Evolutionary conservation across 495 filamentous ascomycete species (phyloP).

Genomic region (Lepidopterella palustris): DNA sequence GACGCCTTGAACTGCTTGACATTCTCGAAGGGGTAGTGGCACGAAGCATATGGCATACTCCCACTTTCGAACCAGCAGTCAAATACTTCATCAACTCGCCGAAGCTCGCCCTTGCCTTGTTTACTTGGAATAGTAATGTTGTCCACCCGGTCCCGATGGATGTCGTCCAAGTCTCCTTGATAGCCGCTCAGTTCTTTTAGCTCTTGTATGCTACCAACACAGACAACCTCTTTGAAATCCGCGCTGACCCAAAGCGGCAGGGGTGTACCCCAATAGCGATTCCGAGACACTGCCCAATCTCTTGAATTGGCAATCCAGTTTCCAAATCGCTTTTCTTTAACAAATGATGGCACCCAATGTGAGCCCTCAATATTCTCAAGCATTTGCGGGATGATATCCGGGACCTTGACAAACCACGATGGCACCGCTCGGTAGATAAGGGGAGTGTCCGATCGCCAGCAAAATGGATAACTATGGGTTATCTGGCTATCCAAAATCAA

Average conservation of each 20-base stretch:
- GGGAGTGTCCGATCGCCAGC: slow-evolving; percentile 91
- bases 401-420: slow-evolving; percentile 90
- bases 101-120: slow-evolving; percentile 76
- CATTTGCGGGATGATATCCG: slow-evolving; percentile 81
- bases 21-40: slow-evolving; percentile 94
- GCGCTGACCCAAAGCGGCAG: slow-evolving; percentile 90
- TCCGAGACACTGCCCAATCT: slow-evolving; percentile 95
- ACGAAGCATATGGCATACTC: slow-evolving; percentile 91
- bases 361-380: slow-evolving; percentile 81
- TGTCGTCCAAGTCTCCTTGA: slow-evolving; percentile 75
- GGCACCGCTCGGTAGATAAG: slow-evolving; percentile 93
- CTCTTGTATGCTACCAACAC: slow-evolving; percentile 79
- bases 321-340: slow-evolving; percentile 86
- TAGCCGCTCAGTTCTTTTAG: slow-evolving; percentile 83
- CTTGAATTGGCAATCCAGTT: slow-evolving; percentile 86
- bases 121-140: slow-evolving; percentile 93
- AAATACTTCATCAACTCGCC: slow-evolving; percentile 84
- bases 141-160: slow-evolving; percentile 93
- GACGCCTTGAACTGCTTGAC: slow-evolving; percentile 70
- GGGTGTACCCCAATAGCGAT: slow-evolving; percentile 96
- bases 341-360: slow-evolving; percentile 88
- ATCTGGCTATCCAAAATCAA: slow-evolving; percentile 84
- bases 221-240: slow-evolving; percentile 78
- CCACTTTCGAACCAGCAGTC: slow-evolving; percentile 97
- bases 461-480: slow-evolving; percentile 92